Evolutionary conservation across 2,329 filamentous ascomycete species (phyloP).

Genomic region (Diaporthe longicolla): DNA sequence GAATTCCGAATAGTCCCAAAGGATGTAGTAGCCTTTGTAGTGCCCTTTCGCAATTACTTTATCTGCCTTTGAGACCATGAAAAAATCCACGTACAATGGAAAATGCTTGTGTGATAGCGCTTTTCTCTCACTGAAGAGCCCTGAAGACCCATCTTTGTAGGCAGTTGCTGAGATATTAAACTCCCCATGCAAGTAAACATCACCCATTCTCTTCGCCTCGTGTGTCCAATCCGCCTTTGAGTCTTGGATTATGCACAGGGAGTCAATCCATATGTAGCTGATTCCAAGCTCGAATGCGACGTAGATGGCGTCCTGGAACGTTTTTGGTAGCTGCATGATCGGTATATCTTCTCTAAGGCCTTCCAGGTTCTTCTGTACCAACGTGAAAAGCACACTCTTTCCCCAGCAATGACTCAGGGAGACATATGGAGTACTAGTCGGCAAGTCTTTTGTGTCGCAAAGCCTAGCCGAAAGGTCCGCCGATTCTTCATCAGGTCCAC

Average conservation of each 20-base stretch:
- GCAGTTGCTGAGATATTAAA: conserved; percentile 12
- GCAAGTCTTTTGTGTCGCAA: neutral
- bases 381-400: neutral
- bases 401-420: conserved; percentile 21
- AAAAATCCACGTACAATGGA: neutral
- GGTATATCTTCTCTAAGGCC: neutral
- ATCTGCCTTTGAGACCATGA: neutral
- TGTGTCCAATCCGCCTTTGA: neutral
- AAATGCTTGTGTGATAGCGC: neutral
- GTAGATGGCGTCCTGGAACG: conserved; percentile 8
- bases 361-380: neutral
- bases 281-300: neutral
- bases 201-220: conserved; percentile 14
- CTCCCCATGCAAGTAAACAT: neutral
- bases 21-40: neutral
- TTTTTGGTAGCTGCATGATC: neutral
- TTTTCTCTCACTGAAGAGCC: neutral
- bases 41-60: neutral
- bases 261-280: conserved; percentile 12
- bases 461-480: neutral
- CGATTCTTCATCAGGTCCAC: neutral
- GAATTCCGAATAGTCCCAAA: neutral
- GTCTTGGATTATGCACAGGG: conserved; percentile 21
- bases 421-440: neutral
- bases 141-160: neutral